A percentile compares a stretch with the other conserved stretches of the same genome.
phyloP scores from a whole-genome alignment of 768 basidiomycete genomes.

The Obba rivulosa region DNA sequence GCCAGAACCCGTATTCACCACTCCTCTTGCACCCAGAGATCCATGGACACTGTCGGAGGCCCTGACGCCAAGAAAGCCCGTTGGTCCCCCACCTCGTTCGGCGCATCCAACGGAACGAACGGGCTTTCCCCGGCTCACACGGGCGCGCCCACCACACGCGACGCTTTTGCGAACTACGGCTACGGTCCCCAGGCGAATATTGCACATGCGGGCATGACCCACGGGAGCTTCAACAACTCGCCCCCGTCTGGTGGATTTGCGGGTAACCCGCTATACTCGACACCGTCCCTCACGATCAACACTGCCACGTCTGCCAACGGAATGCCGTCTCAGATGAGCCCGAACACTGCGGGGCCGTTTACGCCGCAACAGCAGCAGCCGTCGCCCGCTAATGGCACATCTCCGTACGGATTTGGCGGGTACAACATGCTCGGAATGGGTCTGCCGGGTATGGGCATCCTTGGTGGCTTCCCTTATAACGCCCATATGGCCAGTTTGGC shows the following conservation, averaged over 20 bases:
- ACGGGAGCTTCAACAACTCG: conserved; percentile 47
- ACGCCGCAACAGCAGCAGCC: conserved; percentile 40
- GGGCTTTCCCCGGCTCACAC: conserved; percentile 35
- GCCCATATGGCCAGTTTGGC: conserved; percentile 66
- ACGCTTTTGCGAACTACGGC: conserved; percentile 83
- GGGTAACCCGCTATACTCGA: conserved; percentile 64
- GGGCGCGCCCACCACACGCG: conserved; percentile 43
- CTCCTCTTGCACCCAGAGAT: conserved; percentile 49
- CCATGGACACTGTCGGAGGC: conserved; percentile 78
- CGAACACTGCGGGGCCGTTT: conserved; percentile 54
- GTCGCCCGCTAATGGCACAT: conserved; percentile 27
- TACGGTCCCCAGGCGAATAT: conserved; percentile 66
- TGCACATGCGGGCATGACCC: conserved; percentile 34
- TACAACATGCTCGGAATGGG: conserved; percentile 83
- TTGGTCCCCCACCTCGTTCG: conserved; percentile 69
- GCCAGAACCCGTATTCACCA: neutral
- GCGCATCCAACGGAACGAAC: conserved; percentile 27
- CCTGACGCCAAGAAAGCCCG: conserved; percentile 88
- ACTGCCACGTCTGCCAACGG: conserved; percentile 44
- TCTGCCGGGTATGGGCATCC: conserved; percentile 54
- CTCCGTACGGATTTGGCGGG: conserved; percentile 55
- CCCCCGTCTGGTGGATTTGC: conserved; percentile 43
- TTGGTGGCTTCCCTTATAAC: conserved; percentile 67
- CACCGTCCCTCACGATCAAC: conserved; percentile 65
- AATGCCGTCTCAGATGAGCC: conserved; percentile 62